Evolutionary conservation across 2,329 filamentous ascomycete species (phyloP).

Genomic region (Scedosporium minutisporum): DNA sequence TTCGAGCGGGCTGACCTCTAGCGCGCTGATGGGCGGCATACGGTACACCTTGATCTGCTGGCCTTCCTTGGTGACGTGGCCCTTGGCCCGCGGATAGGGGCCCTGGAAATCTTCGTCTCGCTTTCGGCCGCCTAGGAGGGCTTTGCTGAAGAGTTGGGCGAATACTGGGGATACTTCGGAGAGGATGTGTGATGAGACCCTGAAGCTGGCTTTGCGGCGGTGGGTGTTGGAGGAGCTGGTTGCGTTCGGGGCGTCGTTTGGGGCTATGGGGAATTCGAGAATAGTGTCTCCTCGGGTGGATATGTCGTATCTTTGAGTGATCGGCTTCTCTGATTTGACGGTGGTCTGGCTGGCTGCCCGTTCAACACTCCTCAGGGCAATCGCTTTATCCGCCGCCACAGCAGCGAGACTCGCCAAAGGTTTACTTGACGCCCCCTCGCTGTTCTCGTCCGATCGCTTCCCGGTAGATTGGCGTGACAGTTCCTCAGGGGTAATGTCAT

Average conservation of each 20-base stretch:
- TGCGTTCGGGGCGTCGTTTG: slow-evolving; percentile 14
- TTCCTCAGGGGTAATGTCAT: slow-evolving; percentile 10
- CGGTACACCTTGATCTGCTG: slow-evolving; percentile 36
- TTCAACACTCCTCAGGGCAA: slow-evolving; percentile 33
- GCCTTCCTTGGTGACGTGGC: slow-evolving; percentile 23
- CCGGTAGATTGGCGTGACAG: slow-evolving; percentile 6
- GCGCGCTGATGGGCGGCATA: slow-evolving; percentile 42
- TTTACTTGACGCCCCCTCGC: slow-evolving; percentile 8
- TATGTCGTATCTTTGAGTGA: slow-evolving; percentile 32
- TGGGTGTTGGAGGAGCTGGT: neutral
- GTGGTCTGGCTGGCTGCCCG: slow-evolving; percentile 28
- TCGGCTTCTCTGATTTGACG: slow-evolving; percentile 26
- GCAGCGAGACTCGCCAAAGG: slow-evolving; percentile 23
- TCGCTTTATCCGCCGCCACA: slow-evolving; percentile 39
- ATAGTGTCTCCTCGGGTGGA: slow-evolving; percentile 36
- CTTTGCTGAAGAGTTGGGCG: slow-evolving; percentile 30
- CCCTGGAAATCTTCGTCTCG: neutral
- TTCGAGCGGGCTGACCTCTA: slow-evolving; percentile 30
- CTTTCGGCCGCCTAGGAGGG: slow-evolving; percentile 17
- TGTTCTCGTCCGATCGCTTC: neutral
- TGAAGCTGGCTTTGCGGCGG: slow-evolving; percentile 21
- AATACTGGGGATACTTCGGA: slow-evolving; percentile 44
- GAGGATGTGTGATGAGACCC: slow-evolving; percentile 40
- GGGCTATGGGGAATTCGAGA: slow-evolving; percentile 35
- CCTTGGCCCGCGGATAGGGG: slow-evolving; percentile 11